Base-by-base conservation (phyloP, 495 filamentous ascomycete species). In the Neurospora intermedia region DNA sequence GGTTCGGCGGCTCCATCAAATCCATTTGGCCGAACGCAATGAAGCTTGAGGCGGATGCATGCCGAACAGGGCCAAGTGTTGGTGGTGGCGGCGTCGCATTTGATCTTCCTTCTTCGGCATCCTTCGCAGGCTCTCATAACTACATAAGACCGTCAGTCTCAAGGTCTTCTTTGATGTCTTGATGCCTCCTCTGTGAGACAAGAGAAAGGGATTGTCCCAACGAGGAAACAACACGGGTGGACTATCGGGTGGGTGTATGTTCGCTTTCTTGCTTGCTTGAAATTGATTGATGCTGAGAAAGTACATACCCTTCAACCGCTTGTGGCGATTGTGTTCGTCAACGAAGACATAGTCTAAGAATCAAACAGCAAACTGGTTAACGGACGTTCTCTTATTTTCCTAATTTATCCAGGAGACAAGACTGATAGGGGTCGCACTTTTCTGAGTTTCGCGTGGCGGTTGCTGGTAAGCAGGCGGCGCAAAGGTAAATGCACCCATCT, bases 81-180 rank as follows among this genome's bases (percentile, higher is more conserved):
- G 20, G 94, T 98, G 31, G 96, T 97, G 27, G 95, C 96, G 72
- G 96, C 94, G 85, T 99, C 96, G 80, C 96, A 99, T 79, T 98
- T 97, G 78, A 99, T 94, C 79, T 94, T 94, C 70, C 91, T 87
- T 82, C 94, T 90, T 73, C 96, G 87, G 78, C 96, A 99, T 41
- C 96, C 96, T 84, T 98, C 96, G 80, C 96, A 99, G 23, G 96
- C 96, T 82, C 96, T 91, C 95, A 98, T 98, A 69, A 99, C 96
- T 98, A 80, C 46, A 20, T 41, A 70, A 41, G 75, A 69, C 74
- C 76, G 70, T 78, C 72, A 81, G 77, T 74, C 39, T 74, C 72
- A 73, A 66, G 35, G 54, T 35, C 27, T 3, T 38, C 27, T 15
- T 66, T 66, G 27, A 1, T 18, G 27, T 38, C 31, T 66, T 66